These are phyloP conservation scores for Fusarium austroafricanum DNA, from an alignment of 2,329 filamentous ascomycete species.

Conservation along the genomic window DNA sequence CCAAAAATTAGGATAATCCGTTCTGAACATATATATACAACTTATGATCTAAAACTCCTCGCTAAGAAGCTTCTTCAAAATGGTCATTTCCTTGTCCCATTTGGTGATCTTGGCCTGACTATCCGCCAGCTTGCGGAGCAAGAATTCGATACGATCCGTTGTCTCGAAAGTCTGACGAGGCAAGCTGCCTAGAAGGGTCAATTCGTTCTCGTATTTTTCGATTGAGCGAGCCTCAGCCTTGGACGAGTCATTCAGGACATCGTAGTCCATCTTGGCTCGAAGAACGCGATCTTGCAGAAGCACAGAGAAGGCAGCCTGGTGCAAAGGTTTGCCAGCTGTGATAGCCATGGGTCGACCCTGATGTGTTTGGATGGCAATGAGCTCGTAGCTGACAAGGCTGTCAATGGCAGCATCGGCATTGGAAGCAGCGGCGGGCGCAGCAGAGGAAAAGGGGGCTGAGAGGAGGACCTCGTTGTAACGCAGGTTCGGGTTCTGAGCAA, in stretches of 20 bases:
- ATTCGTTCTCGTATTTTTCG: conserved; percentile 81
- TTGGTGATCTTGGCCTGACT: conserved; percentile 79
- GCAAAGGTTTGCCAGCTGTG: conserved; percentile 85
- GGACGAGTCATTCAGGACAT: conserved; percentile 74
- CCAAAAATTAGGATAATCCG: not conserved
- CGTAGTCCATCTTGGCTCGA: conserved; percentile 77
- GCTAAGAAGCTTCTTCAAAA: conserved; percentile 73
- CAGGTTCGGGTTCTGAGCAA: conserved; percentile 75
- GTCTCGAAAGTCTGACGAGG: conserved; percentile 78
- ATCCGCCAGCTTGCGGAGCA: conserved; percentile 77
- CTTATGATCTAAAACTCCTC: conserved; percentile 55
- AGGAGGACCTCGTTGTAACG: conserved; percentile 89
- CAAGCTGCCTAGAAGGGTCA: conserved; percentile 75
- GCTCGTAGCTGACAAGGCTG: conserved; percentile 83
- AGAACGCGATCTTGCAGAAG: conserved; percentile 79
- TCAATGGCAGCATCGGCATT: conserved; percentile 82
- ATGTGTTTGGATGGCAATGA: conserved; percentile 79
- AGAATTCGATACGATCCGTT: conserved; percentile 73
- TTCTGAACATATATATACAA: not conserved
- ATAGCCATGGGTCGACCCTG: conserved; percentile 84
- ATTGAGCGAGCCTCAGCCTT: conserved; percentile 80
- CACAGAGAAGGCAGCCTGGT: conserved; percentile 81
- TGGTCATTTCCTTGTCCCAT: conserved; percentile 78
- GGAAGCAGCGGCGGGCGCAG: conserved; percentile 51
- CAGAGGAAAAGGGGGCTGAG: conserved; percentile 74